Conservation (phyloP, 805 yeast genomes). For the Kockiozyma suomiensis region DNA sequence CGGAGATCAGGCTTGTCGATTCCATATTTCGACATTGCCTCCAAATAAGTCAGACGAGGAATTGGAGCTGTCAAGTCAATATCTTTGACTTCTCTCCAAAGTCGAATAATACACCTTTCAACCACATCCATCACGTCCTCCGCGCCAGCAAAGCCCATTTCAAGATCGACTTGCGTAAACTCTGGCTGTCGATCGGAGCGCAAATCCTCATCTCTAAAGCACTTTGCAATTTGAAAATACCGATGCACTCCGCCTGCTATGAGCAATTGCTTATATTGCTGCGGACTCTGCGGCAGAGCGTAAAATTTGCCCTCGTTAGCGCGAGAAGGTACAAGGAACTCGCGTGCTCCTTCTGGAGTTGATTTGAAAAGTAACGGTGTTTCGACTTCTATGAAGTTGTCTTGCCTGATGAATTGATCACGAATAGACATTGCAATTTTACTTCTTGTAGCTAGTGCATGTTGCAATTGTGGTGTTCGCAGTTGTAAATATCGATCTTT, state of each 20-base stretch:
- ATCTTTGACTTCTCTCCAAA: slow-evolving; percentile 57
- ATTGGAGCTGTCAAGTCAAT: slow-evolving; percentile 37
- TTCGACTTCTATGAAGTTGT: slow-evolving; percentile 76
- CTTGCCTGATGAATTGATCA: slow-evolving; percentile 43
- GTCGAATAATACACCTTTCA: slow-evolving; percentile 54
- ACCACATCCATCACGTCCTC: slow-evolving; percentile 68
- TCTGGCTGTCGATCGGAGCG: slow-evolving; percentile 97
- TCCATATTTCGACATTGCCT: slow-evolving; percentile 76
- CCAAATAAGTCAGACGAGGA: slow-evolving; percentile 59
- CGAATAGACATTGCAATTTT: slow-evolving; percentile 55
- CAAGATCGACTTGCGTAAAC: slow-evolving; percentile 95
- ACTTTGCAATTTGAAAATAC: slow-evolving; percentile 88
- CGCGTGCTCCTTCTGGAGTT: slow-evolving; percentile 98
- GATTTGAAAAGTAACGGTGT: slow-evolving; percentile 92
- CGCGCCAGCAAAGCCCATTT: slow-evolving; percentile 78
- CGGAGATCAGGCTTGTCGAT: slow-evolving; percentile 94
- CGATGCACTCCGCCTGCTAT: slow-evolving; percentile 91
- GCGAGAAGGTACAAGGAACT: slow-evolving; percentile 91
- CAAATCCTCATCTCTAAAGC: slow-evolving; percentile 95
- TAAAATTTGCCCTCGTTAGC: slow-evolving; percentile 57
- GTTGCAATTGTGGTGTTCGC: slow-evolving; percentile 56
- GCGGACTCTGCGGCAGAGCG: slow-evolving; percentile 97
- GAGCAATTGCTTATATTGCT: slow-evolving; percentile 90
- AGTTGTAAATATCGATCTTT: slow-evolving; percentile 81
- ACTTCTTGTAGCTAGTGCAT: slow-evolving; percentile 59